phyloP scores from a whole-genome alignment of 106 monocot species.

The Platanthera guangdongensis region DNA sequence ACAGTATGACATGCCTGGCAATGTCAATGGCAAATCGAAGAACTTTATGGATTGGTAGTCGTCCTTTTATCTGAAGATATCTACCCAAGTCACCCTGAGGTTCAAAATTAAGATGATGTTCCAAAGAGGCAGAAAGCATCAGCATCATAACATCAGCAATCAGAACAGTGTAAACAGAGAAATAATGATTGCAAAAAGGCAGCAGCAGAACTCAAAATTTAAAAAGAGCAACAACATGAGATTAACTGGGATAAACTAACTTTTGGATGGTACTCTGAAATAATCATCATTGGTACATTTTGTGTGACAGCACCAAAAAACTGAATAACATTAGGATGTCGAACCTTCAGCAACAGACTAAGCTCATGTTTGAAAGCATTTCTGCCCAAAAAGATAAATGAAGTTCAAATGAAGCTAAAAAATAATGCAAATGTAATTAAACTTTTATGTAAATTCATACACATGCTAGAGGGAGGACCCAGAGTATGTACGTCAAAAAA shows the following conservation, averaged over 20 bases:
- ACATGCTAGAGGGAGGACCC: neutral
- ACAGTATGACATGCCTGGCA: constrained; percentile 57
- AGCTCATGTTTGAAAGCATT: constrained; percentile 91
- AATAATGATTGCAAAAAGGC: neutral
- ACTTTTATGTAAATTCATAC: neutral
- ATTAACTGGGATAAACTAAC: constrained; percentile 24
- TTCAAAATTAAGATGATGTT: constrained; percentile 11
- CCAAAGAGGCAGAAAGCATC: neutral
- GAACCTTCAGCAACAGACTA: constrained; percentile 68
- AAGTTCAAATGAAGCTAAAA: neutral
- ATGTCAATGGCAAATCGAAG: constrained; percentile 83
- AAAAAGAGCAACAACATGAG: neutral
- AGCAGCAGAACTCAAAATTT: neutral
- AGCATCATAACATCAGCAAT: neutral
- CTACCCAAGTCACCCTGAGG: constrained; percentile 75
- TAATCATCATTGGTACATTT: constrained; percentile 93
- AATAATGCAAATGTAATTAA: neutral
- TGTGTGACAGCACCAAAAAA: constrained; percentile 97
- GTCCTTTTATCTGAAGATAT: constrained; percentile 79
- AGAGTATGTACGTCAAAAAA: neutral
- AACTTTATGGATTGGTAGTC: constrained; percentile 46
- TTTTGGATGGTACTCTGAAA: constrained; percentile 80
- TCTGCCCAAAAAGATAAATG: constrained; percentile 32
- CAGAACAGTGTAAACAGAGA: neutral
- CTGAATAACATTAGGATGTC: constrained; percentile 91